phyloP scores from a whole-genome alignment of 2,329 filamentous ascomycete genomes.

The Lecanicillium sp. region DNA sequence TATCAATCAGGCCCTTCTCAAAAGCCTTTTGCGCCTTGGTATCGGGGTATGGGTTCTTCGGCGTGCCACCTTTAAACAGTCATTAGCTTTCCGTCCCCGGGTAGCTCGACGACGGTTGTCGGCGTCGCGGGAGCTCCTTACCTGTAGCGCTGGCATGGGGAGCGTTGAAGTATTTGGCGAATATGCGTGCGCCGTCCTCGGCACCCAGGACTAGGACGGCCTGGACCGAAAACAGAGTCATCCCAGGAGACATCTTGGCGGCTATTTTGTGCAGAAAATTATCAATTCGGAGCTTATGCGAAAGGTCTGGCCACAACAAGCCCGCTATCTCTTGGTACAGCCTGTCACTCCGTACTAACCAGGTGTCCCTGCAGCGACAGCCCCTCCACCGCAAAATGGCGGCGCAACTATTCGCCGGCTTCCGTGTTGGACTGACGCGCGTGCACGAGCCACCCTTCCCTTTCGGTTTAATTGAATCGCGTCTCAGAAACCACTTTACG shows the following conservation, averaged over 20 bases:
- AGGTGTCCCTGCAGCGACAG: slow-evolving; percentile 7
- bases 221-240: slow-evolving; percentile 70
- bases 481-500: slow-evolving; percentile 31
- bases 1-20: slow-evolving; percentile 90
- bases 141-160: slow-evolving; percentile 42
- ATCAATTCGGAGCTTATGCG: slow-evolving; percentile 1
- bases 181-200: slow-evolving; percentile 85
- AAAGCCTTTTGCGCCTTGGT: slow-evolving; percentile 93
- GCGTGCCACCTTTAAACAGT: too few species aligned
- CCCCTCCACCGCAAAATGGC: slow-evolving; percentile 10
- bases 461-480: slow-evolving; percentile 12
- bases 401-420: slow-evolving; percentile 25
- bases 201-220: slow-evolving; percentile 72
- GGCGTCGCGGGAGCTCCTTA: slow-evolving; percentile 18
- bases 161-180: slow-evolving; percentile 82
- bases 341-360: slow-evolving; percentile 3
- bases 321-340: slow-evolving; percentile 1
- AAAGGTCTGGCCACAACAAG: neutral
- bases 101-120: slow-evolving; percentile 8
- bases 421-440: slow-evolving; percentile 14
- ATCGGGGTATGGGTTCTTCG: slow-evolving; percentile 69
- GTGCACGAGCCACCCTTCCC: slow-evolving; percentile 17
- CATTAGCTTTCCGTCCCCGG: too few species aligned
- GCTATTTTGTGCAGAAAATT: neutral
- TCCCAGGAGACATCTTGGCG: slow-evolving; percentile 59